These are phyloP conservation scores for Boletus edulis DNA, from an alignment of 768 basidiomycete genomes.

Conservation along the genomic window DNA sequence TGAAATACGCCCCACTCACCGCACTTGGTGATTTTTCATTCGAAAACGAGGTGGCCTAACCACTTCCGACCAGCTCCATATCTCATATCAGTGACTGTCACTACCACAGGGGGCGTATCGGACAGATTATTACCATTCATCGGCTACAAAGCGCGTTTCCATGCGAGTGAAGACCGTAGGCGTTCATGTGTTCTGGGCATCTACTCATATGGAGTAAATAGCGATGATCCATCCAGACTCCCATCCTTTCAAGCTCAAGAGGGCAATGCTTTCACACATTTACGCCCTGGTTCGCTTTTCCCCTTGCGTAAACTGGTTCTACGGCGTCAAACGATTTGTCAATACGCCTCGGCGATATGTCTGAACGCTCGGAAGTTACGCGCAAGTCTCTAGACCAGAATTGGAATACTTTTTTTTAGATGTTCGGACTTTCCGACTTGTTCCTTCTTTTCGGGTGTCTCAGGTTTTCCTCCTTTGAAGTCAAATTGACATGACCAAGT, in stretches of 20 bases:
- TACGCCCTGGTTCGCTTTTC: neutral
- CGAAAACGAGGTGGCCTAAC: constrained; percentile 13
- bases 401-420: constrained; percentile 6
- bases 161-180: constrained; percentile 3
- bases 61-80: constrained; percentile 4
- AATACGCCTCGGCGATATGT: constrained; percentile 18
- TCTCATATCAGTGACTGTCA: constrained; percentile 15
- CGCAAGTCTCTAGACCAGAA: neutral
- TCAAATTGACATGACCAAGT: neutral
- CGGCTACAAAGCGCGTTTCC: constrained; percentile 9
- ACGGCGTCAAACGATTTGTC: neutral
- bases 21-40: constrained; percentile 27
- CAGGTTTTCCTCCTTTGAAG: neutral
- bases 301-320: constrained; percentile 7
- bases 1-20: constrained; percentile 12
- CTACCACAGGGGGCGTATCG: constrained; percentile 5
- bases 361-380: neutral
- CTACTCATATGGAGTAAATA: constrained; percentile 8
- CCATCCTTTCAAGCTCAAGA: neutral
- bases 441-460: neutral
- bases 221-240: neutral
- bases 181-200: neutral
- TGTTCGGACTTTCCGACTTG: neutral
- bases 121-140: constrained; percentile 2
- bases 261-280: neutral